phyloP scores from a whole-genome alignment of 108 stramenopile genomes.

The Epithemia pelagica region DNA sequence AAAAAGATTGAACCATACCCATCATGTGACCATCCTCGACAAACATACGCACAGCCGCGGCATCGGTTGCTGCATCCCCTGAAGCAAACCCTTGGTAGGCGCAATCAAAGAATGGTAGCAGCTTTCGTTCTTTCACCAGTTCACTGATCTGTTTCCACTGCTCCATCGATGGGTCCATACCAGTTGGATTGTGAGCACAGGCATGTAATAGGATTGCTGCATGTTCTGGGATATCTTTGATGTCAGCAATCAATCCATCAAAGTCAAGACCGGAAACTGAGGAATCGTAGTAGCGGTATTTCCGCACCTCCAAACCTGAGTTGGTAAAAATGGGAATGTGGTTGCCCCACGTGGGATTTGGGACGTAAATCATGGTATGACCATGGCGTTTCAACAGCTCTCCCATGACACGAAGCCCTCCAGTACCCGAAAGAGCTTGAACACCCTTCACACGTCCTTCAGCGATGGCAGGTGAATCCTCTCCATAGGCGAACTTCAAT shows the following conservation, averaged over 20 bases:
- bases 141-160: slow-evolving; percentile 94
- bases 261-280: slow-evolving; percentile 80
- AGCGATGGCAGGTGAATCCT: slow-evolving; percentile 69
- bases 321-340: slow-evolving; percentile 93
- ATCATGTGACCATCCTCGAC: slow-evolving; percentile 94
- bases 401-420: slow-evolving; percentile 91
- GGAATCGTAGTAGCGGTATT: slow-evolving; percentile 89
- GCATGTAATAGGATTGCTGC: slow-evolving; percentile 87
- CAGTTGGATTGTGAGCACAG: slow-evolving; percentile 19
- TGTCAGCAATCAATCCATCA: slow-evolving; percentile 81
- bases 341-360: slow-evolving; percentile 98
- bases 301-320: slow-evolving; percentile 86
- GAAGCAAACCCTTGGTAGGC: slow-evolving; percentile 98
- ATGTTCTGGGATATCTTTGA: slow-evolving; percentile 77
- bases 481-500: slow-evolving; percentile 92
- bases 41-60: slow-evolving; percentile 91
- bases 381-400: slow-evolving; percentile 83
- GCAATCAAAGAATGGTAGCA: slow-evolving; percentile 95
- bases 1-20: slow-evolving; percentile 93
- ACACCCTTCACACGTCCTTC: slow-evolving; percentile 86
- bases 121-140: slow-evolving; percentile 65
- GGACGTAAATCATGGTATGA: slow-evolving; percentile 85
- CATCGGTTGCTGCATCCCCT: slow-evolving; percentile 92
- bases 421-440: slow-evolving; percentile 97
- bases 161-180: slow-evolving; percentile 93